A percentile compares a stretch with the other conserved stretches of the same genome.
These are phyloP conservation scores for Zelonia costaricensis DNA, from an alignment of 208 protist genomes.

Conservation along the genomic window DNA sequence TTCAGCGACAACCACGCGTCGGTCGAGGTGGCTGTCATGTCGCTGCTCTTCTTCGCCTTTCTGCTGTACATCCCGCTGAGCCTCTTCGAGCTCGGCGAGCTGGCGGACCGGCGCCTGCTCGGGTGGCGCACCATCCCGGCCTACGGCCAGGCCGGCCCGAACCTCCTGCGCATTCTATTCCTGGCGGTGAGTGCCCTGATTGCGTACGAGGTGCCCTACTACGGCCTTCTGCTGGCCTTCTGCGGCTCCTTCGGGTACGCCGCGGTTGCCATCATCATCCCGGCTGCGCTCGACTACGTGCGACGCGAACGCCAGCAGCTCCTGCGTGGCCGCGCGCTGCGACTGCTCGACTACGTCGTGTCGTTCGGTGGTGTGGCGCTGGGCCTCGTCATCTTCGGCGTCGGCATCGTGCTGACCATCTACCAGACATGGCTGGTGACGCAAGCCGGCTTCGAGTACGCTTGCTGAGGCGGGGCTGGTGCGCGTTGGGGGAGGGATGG, in stretches of 20 bases:
- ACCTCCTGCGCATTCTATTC: conserved; percentile 34
- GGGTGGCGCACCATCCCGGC: conserved; percentile 33
- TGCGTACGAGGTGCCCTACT: conserved; percentile 42
- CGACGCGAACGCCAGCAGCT: conserved; percentile 33
- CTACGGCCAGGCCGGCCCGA: conserved; percentile 39
- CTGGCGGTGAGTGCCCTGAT: conserved; percentile 21
- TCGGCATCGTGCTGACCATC: conserved; percentile 27
- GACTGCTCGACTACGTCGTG: conserved; percentile 36
- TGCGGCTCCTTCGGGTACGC: conserved; percentile 33
- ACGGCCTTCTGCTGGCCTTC: conserved; percentile 35
- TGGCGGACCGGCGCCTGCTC: conserved; percentile 40
- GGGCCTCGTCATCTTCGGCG: conserved; percentile 19
- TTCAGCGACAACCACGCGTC: conserved; percentile 22
- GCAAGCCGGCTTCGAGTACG: conserved; percentile 26
- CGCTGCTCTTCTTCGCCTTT: conserved; percentile 49
- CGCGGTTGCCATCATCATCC: conserved; percentile 29
- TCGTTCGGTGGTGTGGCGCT: conserved; percentile 22
- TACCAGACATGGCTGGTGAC: conserved; percentile 39
- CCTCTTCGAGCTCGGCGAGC: conserved; percentile 39
- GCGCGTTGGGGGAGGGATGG: no score
- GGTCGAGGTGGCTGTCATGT: conserved; percentile 31
- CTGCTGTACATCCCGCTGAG: conserved; percentile 41
- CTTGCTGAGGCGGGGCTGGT: no score
- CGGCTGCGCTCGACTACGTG: conserved; percentile 42
- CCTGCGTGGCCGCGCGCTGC: conserved; percentile 12